These are phyloP conservation scores for Entophlyctis luteolus DNA, from an alignment of 192 early-diverging fungal species.

Conservation along the genomic window DNA sequence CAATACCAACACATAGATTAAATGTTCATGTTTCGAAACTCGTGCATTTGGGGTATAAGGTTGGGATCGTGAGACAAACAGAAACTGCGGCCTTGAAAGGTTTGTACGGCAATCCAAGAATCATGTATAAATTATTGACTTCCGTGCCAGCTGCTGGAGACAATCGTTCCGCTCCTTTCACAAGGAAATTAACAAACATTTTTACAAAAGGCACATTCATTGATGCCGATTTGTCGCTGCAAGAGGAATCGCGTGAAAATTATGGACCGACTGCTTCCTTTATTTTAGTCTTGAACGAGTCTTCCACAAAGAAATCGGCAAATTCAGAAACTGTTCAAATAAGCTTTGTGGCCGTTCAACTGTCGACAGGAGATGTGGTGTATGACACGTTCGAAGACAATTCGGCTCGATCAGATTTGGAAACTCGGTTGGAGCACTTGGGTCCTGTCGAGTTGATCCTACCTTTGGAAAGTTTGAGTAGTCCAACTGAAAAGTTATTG, in stretches of 20 bases:
- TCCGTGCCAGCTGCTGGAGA: conserved; percentile 50
- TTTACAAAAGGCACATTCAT: conserved; percentile 67
- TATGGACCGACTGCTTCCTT: conserved; percentile 7
- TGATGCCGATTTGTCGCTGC: conserved; percentile 21
- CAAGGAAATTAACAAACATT: conserved; percentile 60
- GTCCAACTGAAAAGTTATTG: conserved; percentile 56
- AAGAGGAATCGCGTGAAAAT: neutral
- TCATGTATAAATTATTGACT: neutral
- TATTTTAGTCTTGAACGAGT: neutral
- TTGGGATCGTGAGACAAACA: conserved; percentile 76
- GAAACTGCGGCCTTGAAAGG: conserved; percentile 84
- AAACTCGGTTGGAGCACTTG: conserved; percentile 65
- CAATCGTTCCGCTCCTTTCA: conserved; percentile 65
- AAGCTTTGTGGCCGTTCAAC: conserved; percentile 53
- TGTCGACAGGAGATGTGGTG: conserved; percentile 65
- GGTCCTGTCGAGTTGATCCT: conserved; percentile 65
- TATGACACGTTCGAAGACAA: conserved; percentile 70
- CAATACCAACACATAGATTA: conserved; percentile 74
- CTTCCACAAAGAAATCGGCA: conserved; percentile 16
- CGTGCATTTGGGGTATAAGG: conserved; percentile 78
- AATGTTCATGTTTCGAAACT: conserved; percentile 77
- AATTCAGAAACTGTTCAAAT: conserved; percentile 1
- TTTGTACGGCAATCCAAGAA: neutral
- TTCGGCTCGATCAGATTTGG: conserved; percentile 59
- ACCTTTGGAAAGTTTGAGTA: conserved; percentile 45